These are phyloP conservation scores for Cucumis hystrix DNA, from an alignment of 306 rosid species.

Conservation along the genomic window DNA sequence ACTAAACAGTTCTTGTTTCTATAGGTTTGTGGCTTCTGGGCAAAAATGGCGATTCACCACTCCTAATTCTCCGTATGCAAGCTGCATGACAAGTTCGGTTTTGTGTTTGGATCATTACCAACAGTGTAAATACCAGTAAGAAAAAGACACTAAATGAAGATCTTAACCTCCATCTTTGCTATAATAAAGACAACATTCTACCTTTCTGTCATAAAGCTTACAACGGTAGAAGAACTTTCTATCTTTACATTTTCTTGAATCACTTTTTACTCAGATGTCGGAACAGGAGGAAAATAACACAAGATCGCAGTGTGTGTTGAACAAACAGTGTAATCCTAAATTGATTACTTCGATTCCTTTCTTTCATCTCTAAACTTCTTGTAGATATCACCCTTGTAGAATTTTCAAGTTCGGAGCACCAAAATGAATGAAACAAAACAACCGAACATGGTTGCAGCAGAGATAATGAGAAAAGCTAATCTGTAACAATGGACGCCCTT, in stretches of 20 bases:
- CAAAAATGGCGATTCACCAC: neutral
- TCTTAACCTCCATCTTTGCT: neutral
- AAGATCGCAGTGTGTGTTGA: neutral
- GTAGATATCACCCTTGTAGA: conserved; percentile 1
- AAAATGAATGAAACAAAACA: neutral
- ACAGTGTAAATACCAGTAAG: neutral
- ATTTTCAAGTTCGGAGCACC: conserved; percentile 1
- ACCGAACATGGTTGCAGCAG: neutral
- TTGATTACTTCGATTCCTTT: neutral
- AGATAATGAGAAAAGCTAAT: neutral
- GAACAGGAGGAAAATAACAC: neutral
- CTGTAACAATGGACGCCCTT: neutral
- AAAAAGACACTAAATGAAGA: neutral
- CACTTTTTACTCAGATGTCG: neutral
- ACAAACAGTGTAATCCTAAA: neutral
- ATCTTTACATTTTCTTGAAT: neutral
- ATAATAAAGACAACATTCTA: neutral
- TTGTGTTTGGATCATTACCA: neutral
- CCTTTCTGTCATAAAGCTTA: neutral
- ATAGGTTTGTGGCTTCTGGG: neutral
- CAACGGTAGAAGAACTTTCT: neutral
- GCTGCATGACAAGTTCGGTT: neutral
- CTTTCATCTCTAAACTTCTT: conserved; percentile 1
- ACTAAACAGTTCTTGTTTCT: neutral
- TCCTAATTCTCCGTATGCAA: neutral